A percentile compares a stretch with the other conserved stretches of the same genome.
Conservation (phyloP, 2,329 filamentous ascomycete genomes). For the Colletotrichum camelliae region DNA sequence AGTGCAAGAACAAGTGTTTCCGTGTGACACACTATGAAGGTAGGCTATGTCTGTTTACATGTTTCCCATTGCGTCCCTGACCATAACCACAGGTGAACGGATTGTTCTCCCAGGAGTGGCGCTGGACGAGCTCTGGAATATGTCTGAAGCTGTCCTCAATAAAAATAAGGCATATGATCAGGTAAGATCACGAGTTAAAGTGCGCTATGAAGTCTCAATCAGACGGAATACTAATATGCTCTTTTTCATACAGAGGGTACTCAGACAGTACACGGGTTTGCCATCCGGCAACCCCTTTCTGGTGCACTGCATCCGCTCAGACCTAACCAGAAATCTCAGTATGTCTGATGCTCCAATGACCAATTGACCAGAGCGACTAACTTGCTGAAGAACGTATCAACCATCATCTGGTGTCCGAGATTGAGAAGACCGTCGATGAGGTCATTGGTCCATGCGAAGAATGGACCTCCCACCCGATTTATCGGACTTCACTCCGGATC, state of each 20-base stretch:
- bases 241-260: not conserved
- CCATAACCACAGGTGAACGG: not conserved
- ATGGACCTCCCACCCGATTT: constrained; percentile 41
- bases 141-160: not conserved
- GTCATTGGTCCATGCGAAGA: constrained; percentile 37
- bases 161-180: constrained; percentile 9
- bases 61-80: not conserved
- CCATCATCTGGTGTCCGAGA: not conserved
- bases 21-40: constrained; percentile 2
- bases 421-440: constrained; percentile 27
- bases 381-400: not conserved
- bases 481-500: constrained; percentile 42
- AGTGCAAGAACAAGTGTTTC: not conserved
- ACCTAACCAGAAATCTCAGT: constrained; percentile 1
- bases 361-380: not conserved
- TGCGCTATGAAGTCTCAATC: not conserved
- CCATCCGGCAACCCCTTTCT: constrained; percentile 7
- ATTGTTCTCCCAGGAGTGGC: not conserved
- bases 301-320: constrained; percentile 3
- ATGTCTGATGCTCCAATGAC: not conserved
- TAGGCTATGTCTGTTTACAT: not conserved
- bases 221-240: not conserved
- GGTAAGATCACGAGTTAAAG: not conserved
- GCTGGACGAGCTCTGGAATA: constrained; percentile 7
- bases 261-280: constrained; percentile 3